Evolutionary conservation across 441 rosid genomes (phyloP).

Genomic region (Hypseocharis bilobata): DNA sequence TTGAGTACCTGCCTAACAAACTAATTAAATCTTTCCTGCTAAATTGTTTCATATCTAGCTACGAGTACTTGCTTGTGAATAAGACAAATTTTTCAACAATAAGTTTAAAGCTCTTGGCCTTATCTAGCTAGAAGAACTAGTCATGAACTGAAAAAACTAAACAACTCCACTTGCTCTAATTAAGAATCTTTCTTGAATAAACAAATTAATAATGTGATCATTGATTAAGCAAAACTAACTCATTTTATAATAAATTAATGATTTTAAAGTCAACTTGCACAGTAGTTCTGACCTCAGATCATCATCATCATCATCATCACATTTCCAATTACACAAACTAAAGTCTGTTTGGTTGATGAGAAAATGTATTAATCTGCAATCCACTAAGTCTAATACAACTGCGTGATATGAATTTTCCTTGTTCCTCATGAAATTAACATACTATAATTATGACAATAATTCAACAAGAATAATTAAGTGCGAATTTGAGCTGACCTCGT

Average conservation of each 20-base stretch:
- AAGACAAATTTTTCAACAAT: too few species aligned
- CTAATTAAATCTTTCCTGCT: neutral
- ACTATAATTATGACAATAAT: too few species aligned
- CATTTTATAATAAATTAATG: neutral
- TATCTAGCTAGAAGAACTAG: neutral
- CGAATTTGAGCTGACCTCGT: constrained; percentile 45
- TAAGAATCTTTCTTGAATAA: neutral
- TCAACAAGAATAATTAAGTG: too few species aligned
- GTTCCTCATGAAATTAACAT: neutral
- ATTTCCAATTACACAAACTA: neutral
- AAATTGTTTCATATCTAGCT: neutral
- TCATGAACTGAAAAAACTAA: neutral
- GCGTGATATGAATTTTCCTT: neutral
- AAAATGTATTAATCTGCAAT: too few species aligned
- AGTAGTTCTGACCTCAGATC: too few species aligned
- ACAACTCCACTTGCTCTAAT: neutral
- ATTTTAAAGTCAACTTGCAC: neutral
- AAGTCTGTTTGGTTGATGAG: neutral
- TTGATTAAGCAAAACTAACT: neutral
- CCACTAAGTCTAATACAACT: too few species aligned
- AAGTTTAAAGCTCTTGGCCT: too few species aligned
- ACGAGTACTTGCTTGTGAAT: neutral
- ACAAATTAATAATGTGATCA: neutral
- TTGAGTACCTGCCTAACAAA: neutral
- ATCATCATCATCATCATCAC: too few species aligned